These are phyloP conservation scores for Oryza meridionalis DNA, from an alignment of 176 grass and related monocot species.

Conservation along the genomic window DNA sequence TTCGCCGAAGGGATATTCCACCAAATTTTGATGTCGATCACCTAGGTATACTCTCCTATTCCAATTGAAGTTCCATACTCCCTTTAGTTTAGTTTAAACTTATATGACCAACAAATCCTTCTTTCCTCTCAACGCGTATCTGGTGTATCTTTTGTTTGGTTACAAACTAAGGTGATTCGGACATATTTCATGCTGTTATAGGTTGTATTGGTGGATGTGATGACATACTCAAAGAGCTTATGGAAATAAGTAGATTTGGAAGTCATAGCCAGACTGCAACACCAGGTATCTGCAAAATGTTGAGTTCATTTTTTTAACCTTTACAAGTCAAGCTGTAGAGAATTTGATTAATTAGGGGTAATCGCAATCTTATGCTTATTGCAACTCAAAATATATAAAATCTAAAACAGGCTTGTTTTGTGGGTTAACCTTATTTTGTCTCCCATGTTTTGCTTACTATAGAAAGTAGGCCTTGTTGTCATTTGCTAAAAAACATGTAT, in stretches of 20 bases:
- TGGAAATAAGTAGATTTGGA: slow-evolving; percentile 74
- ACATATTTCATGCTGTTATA: slow-evolving; percentile 40
- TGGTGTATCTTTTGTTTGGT: not conserved
- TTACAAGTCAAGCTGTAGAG: not conserved
- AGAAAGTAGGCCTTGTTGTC: not conserved
- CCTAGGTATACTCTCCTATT: slow-evolving; percentile 60
- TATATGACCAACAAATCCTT: not conserved
- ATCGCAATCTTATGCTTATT: not conserved
- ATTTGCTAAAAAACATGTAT: not conserved
- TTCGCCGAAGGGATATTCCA: slow-evolving; percentile 84
- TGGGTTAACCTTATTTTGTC: not conserved
- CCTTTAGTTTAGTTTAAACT: slow-evolving; percentile 2
- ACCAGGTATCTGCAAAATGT: slow-evolving; percentile 53
- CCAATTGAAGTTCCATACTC: not conserved
- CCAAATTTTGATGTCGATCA: slow-evolving; percentile 88
- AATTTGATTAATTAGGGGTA: too few relatives aligned
- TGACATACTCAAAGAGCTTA: slow-evolving; percentile 78
- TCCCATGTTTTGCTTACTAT: slow-evolving; percentile 16
- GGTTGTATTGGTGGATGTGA: slow-evolving; percentile 98
- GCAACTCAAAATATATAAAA: not conserved
- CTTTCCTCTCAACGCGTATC: not conserved
- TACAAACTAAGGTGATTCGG: not conserved
- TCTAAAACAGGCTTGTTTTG: not conserved
- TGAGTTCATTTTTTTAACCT: slow-evolving; percentile 21
- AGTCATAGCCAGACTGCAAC: slow-evolving; percentile 52